phyloP scores from a whole-genome alignment of 257 asterid genomes.

The Leonotis leonurus region DNA sequence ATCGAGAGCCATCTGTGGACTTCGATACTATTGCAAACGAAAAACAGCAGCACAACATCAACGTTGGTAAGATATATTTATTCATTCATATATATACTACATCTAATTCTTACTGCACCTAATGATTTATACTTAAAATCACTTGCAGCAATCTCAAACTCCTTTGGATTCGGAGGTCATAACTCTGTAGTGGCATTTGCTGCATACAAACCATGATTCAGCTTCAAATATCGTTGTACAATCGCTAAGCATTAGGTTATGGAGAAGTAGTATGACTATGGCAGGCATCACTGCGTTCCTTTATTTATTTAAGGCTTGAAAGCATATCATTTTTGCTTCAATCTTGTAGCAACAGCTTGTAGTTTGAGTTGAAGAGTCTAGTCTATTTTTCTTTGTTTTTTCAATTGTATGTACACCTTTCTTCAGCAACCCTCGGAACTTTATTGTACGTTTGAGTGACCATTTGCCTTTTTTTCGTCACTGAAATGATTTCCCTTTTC shows the following conservation, averaged over 20 bases:
- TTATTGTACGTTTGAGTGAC: background rate
- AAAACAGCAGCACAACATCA: conserved; percentile 73
- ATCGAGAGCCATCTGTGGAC: conserved; percentile 79
- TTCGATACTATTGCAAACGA: conserved; percentile 75
- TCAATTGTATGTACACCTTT: background rate
- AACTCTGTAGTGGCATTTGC: conserved; percentile 73
- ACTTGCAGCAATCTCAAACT: conserved; percentile 69
- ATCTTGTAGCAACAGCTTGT: conserved; percentile 2
- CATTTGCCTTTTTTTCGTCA: background rate
- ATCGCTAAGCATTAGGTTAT: conserved; percentile 10
- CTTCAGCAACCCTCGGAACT: background rate
- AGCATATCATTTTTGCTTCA: conserved; percentile 10
- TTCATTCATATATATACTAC: too few relatives aligned
- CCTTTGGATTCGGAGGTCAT: conserved; percentile 86
- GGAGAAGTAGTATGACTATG: background rate
- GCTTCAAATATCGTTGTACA: background rate
- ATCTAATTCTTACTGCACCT: too few relatives aligned
- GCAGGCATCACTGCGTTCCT: background rate
- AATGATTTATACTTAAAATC: background rate
- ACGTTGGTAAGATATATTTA: conserved; percentile 57
- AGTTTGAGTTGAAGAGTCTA: background rate
- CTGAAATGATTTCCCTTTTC: too few relatives aligned
- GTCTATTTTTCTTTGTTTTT: too few relatives aligned
- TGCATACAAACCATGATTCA: conserved; percentile 66
- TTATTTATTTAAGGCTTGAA: background rate